Evolutionary conservation across 2,329 filamentous ascomycete species (phyloP), one percentile per base, ranked within the genome.

Genomic region (Talaromyces rugulosus): DNA sequence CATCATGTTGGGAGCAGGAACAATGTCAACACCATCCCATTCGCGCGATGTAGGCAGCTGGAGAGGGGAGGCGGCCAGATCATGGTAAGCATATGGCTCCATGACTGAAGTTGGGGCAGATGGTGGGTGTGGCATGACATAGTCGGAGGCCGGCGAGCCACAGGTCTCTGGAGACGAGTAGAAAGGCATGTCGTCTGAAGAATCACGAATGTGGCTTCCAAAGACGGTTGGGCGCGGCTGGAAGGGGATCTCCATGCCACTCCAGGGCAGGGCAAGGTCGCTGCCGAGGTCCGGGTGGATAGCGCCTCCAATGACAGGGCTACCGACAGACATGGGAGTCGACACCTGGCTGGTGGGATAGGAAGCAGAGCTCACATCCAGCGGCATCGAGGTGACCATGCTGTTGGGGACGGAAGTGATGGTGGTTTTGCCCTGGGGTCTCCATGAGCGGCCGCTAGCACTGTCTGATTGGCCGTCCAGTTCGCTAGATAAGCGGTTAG

Each of bases 101-200:
- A 76, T 71, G 27, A 73, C 62, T 1, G 73, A 70, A 16, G 71
- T 68, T n/a, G 72, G 72, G 36, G 69, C 70, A 14, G 74, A 74
- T 36, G 72, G 74, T 42, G 61, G 61, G 44, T 62, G 61, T 4
- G 58, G 47, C 62, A 62, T 61, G 70, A 68, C 50, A 69, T 67
- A 55, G 71, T 77, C 75, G 1, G 75, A 77, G 4, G 72, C 67
- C 40, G 77, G 77, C n/a, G 77, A 79, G n/a, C 74, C 73, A 64
- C 77, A 79, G 59, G 75, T 75, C 61, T 78, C 77, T 50, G 77
- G 75, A 11, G 76, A 78, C 34, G 77, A 77, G 63, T 78, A 79
- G 63, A 78, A 74, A n/a, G 72, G 74, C 47, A 72, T 70, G 58
- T 79, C 77, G 53, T 77, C 76, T 5, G 71, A 66, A 5, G 73